Evolutionary conservation across 495 filamentous ascomycete genomes (phyloP).

Genomic region (Hypoxylon subgilvum): DNA sequence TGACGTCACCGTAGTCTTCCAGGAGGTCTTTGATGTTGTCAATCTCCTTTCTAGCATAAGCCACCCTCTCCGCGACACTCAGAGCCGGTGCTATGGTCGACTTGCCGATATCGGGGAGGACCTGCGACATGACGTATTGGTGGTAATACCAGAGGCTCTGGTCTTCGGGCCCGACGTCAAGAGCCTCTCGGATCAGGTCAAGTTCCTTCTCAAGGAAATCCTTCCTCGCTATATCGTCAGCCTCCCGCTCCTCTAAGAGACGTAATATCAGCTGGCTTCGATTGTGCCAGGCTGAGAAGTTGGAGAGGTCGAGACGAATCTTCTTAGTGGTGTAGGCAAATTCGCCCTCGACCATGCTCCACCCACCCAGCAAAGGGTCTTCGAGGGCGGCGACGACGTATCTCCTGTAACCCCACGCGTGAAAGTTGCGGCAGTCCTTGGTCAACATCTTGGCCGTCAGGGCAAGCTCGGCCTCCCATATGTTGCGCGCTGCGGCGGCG

Average conservation of each 20-base stretch:
- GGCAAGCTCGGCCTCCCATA: slow-evolving; percentile 84
- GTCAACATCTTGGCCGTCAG: slow-evolving; percentile 85
- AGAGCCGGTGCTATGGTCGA: slow-evolving; percentile 69
- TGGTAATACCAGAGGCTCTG: slow-evolving; percentile 98
- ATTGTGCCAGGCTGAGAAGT: slow-evolving; percentile 97
- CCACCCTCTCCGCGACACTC: slow-evolving; percentile 62
- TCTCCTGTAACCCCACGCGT: slow-evolving; percentile 93
- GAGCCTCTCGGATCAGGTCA: slow-evolving; percentile 70
- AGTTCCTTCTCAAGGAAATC: slow-evolving; percentile 80
- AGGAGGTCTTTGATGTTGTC: slow-evolving; percentile 73
- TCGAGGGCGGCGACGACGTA: slow-evolving; percentile 74
- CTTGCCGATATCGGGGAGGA: slow-evolving; percentile 45
- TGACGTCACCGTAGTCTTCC: slow-evolving; percentile 75
- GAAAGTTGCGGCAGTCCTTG: slow-evolving; percentile 90
- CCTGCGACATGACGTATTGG: slow-evolving; percentile 63
- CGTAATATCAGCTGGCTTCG: slow-evolving; percentile 80
- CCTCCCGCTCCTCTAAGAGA: slow-evolving; percentile 70
- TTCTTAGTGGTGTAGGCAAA: slow-evolving; percentile 89
- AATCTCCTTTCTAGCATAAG: slow-evolving; percentile 72
- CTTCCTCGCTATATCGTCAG: slow-evolving; percentile 65
- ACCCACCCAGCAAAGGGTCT: slow-evolving; percentile 54
- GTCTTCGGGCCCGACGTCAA: slow-evolving; percentile 86
- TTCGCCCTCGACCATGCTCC: slow-evolving; percentile 75
- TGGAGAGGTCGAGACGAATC: slow-evolving; percentile 81
- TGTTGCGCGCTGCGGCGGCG: slow-evolving; percentile 54